These are phyloP conservation scores for Arthrobotrys iridis DNA, from an alignment of 2,329 filamentous ascomycete species.

Conservation along the genomic window DNA sequence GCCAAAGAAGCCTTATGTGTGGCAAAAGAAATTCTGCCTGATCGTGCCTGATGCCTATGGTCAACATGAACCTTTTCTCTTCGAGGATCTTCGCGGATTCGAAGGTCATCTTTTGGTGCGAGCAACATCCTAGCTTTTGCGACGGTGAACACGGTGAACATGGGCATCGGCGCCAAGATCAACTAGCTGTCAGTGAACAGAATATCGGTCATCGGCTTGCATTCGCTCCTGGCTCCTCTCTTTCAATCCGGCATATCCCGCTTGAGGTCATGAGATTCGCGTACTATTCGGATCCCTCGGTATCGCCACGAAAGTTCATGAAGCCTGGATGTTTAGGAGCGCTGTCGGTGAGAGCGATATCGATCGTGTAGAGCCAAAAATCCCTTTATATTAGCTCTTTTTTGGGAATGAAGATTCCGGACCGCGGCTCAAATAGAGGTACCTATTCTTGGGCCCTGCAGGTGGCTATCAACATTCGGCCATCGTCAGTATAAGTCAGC, in stretches of 20 bases:
- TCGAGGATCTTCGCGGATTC: not conserved
- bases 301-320: conserved; percentile 14
- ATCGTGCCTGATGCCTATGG: not conserved
- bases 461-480: conserved; percentile 25
- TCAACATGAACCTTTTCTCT: not conserved
- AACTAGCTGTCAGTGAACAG: not conserved
- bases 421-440: not conserved
- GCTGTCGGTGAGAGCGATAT: conserved; percentile 33
- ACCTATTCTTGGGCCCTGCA: conserved; percentile 32
- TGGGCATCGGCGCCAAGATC: not conserved
- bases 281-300: conserved; percentile 21
- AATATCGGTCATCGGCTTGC: conserved; percentile 19
- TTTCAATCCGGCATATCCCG: conserved; percentile 20
- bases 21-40: conserved; percentile 43
- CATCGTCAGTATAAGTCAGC: conserved; percentile 30
- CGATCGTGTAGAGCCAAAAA: not conserved
- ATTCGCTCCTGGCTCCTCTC: not conserved
- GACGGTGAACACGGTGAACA: not conserved
- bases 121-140: not conserved
- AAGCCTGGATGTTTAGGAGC: conserved; percentile 8
- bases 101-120: not conserved
- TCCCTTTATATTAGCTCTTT: conserved; percentile 3
- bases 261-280: conserved; percentile 16
- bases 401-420: not conserved
- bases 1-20: conserved; percentile 43